Conservation (phyloP, 2,329 filamentous ascomycete genomes). For the Alternaria atra region DNA sequence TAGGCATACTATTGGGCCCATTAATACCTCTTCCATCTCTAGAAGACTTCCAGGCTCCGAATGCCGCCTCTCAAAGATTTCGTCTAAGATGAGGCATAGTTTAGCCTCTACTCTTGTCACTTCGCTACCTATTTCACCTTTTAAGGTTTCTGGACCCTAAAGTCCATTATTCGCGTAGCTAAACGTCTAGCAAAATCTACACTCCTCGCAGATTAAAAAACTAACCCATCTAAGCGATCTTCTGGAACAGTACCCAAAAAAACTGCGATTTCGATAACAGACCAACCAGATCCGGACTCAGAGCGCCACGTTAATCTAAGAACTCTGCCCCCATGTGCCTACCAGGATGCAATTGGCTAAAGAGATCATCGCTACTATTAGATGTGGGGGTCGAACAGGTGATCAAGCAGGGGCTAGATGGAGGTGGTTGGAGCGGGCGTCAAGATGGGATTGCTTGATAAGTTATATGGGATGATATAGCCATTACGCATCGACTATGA, state of each 20-base stretch:
- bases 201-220: no score
- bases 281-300: neutral
- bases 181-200: no score
- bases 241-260: neutral
- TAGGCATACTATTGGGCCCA: no score
- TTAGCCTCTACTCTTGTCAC: no score
- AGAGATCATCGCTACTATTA: neutral
- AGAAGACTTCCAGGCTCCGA: no score
- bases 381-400: neutral
- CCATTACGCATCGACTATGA: neutral
- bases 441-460: neutral
- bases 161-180: no score
- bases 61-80: no score
- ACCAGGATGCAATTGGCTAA: neutral
- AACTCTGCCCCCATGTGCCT: neutral
- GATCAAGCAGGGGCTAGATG: neutral
- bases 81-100: no score
- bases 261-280: neutral
- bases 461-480: neutral
- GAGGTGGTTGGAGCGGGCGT: neutral
- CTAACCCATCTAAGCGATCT: neutral
- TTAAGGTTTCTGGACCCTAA: no score
- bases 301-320: neutral
- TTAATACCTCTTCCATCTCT: no score
- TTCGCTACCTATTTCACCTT: no score